Base-by-base conservation (phyloP, 2,329 filamentous ascomycete genomes). In the Didymella pomorum region DNA sequence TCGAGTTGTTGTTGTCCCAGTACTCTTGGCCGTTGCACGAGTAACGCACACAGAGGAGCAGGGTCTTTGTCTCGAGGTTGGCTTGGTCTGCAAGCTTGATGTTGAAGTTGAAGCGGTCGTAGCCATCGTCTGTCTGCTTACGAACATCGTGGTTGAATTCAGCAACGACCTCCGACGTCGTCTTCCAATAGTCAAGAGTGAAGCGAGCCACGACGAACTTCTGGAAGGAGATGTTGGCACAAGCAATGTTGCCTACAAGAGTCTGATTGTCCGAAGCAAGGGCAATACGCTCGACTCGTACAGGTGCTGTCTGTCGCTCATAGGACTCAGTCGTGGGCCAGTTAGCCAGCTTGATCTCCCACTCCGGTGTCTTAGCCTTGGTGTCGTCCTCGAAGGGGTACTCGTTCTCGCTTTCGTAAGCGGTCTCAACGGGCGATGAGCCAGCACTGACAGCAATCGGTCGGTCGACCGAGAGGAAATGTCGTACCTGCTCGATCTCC, bases 151-250 rank as follows among this genome's bases (percentile, higher is more conserved):
- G 86, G 74, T 88, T 89, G 80, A 87, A 99, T 70, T 97, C 93
- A n/a, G 92, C 94, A 35, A 85, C 84, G 1, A 98, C 90, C 75
- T 99, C 95, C 0, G 95, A 99, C 0, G 93, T 96, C 0, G 95
- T 99, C 83, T 96, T 97, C 95, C 95, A 99, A 79, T 96, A 95
- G 77, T 99, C 95, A 45, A 97, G 85, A 0, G 95, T 99, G 77
- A 99, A 99, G 49, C 95, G 88, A 76, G 92, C 94, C n/a, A 90
- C 87, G 52, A 99, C 92, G 6, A 83, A 78, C 79, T 99, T 99
- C 52, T 93, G 86, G 79, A 96, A 99, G 0, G 93, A 87, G 42
- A 98, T 79, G 77, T 99, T 99, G 73, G 89, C 88, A 21, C 96
- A 93, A 8, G 88, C 90, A 51, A 97, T 85, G 18, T 88, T 90